These are phyloP conservation scores for Arbutus unedo DNA, from an alignment of 148 eudicot genomes.

Conservation along the genomic window DNA sequence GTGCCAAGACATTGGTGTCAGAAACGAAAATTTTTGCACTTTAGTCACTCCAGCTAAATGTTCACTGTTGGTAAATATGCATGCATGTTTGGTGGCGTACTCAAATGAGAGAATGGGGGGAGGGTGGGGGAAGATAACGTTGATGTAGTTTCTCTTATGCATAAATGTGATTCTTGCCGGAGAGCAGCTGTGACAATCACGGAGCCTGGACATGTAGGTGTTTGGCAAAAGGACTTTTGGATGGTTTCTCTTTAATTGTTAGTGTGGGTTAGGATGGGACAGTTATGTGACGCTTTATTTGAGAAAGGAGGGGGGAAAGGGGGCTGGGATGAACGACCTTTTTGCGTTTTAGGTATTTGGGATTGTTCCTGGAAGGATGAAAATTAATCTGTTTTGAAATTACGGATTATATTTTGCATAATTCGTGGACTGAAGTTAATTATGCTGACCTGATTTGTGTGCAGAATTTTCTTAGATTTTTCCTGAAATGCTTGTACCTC, in stretches of 20 bases:
- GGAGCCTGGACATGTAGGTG: constrained; percentile 92
- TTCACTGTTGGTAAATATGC: constrained; percentile 12
- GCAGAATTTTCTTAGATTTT: neutral
- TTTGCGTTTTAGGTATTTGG: constrained; percentile 12
- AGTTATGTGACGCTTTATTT: constrained; percentile 11
- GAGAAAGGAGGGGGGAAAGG: neutral
- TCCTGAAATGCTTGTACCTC: constrained; percentile 28
- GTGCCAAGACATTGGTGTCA: constrained; percentile 98
- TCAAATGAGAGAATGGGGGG: constrained; percentile 31
- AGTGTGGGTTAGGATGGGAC: constrained; percentile 50
- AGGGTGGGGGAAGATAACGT: constrained; percentile 46
- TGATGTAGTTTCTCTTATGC: constrained; percentile 91
- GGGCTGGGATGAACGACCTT: constrained; percentile 13
- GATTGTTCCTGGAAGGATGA: constrained; percentile 18
- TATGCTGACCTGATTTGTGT: neutral
- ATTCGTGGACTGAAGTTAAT: constrained; percentile 22
- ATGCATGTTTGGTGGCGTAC: constrained; percentile 23
- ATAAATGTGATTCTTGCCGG: constrained; percentile 99
- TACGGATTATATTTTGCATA: constrained; percentile 18
- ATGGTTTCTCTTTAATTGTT: constrained; percentile 40
- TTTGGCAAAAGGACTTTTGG: constrained; percentile 50
- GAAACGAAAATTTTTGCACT: constrained; percentile 94
- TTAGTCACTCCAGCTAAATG: constrained; percentile 29
- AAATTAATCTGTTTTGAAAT: constrained; percentile 17
- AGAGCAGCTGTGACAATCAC: constrained; percentile 72